These are phyloP conservation scores for Trichoderma guizhouense DNA, from an alignment of 2,329 filamentous ascomycete genomes.

Conservation along the genomic window DNA sequence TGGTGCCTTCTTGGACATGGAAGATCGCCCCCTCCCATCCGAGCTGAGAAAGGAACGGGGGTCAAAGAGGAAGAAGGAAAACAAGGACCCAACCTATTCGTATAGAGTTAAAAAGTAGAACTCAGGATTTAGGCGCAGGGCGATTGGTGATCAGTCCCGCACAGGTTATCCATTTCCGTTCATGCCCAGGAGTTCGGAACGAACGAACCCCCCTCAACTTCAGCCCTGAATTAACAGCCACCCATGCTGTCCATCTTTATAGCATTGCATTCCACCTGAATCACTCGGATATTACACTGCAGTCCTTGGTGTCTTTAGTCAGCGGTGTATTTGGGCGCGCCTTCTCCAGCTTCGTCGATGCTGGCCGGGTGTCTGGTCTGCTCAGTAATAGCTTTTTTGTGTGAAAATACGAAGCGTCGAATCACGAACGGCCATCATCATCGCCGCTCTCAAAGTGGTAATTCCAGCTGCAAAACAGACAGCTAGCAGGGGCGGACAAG, in stretches of 20 bases:
- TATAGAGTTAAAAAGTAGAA: background rate
- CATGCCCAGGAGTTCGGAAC: background rate
- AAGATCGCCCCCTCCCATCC: background rate
- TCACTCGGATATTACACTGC: background rate
- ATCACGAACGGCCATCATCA: background rate
- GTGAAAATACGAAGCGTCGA: constrained; percentile 10
- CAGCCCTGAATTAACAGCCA: background rate
- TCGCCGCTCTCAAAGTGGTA: background rate
- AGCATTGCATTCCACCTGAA: background rate
- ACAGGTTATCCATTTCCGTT: background rate
- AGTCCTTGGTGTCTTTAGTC: background rate
- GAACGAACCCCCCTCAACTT: background rate
- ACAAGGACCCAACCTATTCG: background rate
- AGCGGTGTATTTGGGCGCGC: background rate
- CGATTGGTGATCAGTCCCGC: background rate
- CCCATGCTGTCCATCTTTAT: background rate
- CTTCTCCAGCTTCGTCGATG: background rate
- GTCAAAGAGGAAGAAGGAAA: background rate
- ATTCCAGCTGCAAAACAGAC: constrained; percentile 1
- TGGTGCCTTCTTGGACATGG: background rate
- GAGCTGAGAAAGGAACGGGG: background rate
- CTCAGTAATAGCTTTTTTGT: background rate
- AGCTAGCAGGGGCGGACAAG: background rate
- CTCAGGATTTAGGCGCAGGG: background rate
- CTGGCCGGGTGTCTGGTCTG: background rate